Conservation (phyloP, 139 green algal species). For the Limnomonas spitsbergensis region DNA sequence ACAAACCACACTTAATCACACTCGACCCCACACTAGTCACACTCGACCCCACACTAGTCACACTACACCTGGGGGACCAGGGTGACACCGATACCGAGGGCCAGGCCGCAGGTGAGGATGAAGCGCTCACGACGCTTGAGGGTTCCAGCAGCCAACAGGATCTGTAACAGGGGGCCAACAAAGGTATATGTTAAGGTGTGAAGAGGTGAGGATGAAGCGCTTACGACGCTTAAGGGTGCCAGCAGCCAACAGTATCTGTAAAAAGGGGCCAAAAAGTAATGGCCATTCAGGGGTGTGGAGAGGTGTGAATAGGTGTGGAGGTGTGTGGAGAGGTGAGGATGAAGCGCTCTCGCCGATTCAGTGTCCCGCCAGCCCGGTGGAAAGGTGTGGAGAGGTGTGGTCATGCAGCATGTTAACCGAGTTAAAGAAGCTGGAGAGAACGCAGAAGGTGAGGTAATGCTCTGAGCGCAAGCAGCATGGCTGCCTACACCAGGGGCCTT, state of each 20-base stretch:
- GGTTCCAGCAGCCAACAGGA: slow-evolving; percentile 27
- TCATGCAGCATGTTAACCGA: no score
- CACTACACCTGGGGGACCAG: slow-evolving; percentile 29
- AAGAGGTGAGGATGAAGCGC: slow-evolving; percentile 61
- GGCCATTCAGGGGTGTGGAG: no score
- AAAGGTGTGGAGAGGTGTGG: no score
- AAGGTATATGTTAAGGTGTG: no score
- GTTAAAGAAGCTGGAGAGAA: no score
- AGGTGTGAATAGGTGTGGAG: no score
- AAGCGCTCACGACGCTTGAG: slow-evolving; percentile 56
- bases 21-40: no score
- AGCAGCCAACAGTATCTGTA: slow-evolving; percentile 34
- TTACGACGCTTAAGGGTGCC: slow-evolving; percentile 45
- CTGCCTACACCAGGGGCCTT: no score
- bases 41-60: no score
- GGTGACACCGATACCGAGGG: slow-evolving; percentile 48
- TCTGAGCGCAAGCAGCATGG: no score
- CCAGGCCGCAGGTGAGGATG: slow-evolving; percentile 52
- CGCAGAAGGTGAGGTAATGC: no score
- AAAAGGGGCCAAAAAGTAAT: background rate
- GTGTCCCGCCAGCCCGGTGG: slow-evolving; percentile 11
- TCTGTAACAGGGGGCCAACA: slow-evolving; percentile 19
- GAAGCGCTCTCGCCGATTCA: slow-evolving; percentile 60
- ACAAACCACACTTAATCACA: no score
- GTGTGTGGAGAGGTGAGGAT: slow-evolving; percentile 58